Percentiles rank a stretch among this genome's conserved stretches.
Conservation (phyloP, 202 grass and related monocot genomes). For the Bolboschoenoplectus hybrid region DNA sequence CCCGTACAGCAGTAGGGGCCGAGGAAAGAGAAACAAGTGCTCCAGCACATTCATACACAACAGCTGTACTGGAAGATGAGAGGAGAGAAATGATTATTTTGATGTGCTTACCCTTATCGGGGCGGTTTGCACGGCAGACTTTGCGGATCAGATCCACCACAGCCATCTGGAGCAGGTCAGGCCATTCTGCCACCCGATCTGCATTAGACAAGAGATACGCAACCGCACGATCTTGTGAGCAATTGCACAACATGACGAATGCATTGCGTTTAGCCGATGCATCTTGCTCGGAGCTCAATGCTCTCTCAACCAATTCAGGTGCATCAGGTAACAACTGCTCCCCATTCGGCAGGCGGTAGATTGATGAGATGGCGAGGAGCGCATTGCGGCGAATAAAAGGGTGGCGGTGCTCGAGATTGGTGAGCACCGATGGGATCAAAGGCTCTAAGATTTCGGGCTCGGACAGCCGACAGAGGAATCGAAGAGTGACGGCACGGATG, state of each 20-base stretch:
- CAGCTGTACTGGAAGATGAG: slow-evolving; percentile 41
- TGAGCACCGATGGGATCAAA: slow-evolving; percentile 65
- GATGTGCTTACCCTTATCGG: slow-evolving; percentile 60
- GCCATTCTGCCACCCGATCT: slow-evolving; percentile 57
- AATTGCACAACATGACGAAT: slow-evolving; percentile 61
- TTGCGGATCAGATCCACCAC: slow-evolving; percentile 67
- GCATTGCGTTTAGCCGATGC: slow-evolving; percentile 60
- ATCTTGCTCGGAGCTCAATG: slow-evolving; percentile 61
- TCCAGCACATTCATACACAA: slow-evolving; percentile 62
- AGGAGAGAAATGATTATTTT: slow-evolving; percentile 74
- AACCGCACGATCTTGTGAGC: slow-evolving; percentile 57
- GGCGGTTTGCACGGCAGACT: slow-evolving; percentile 52
- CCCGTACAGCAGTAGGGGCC: slow-evolving; percentile 55
- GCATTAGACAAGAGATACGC: slow-evolving; percentile 55
- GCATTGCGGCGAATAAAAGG: slow-evolving; percentile 67
- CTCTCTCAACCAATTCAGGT: slow-evolving; percentile 67
- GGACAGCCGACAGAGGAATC: slow-evolving; percentile 63
- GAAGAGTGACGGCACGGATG: slow-evolving; percentile 64
- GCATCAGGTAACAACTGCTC: slow-evolving; percentile 79
- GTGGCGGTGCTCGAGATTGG: slow-evolving; percentile 77
- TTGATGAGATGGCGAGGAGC: slow-evolving; percentile 53
- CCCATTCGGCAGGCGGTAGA: slow-evolving; percentile 57
- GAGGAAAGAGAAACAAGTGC: slow-evolving; percentile 68
- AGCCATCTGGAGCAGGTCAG: slow-evolving; percentile 69
- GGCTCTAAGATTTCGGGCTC: slow-evolving; percentile 72